These are phyloP conservation scores for Lentinula sp. DNA, from an alignment of 768 basidiomycete genomes.

Conservation along the genomic window DNA sequence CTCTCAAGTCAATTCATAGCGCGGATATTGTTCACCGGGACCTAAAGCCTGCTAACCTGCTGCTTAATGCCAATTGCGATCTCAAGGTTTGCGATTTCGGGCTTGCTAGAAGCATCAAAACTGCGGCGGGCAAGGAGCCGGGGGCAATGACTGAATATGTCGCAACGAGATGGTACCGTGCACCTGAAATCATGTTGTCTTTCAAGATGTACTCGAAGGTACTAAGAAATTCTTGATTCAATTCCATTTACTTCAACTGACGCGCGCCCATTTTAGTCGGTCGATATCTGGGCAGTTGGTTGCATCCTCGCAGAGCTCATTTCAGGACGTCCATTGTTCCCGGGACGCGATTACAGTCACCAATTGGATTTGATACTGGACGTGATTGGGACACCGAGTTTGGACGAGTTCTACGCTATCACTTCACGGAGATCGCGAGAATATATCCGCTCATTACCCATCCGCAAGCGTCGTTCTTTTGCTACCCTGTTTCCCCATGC, in stretches of 20 bases:
- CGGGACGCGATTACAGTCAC: constrained; percentile 82
- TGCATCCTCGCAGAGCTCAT: constrained; percentile 81
- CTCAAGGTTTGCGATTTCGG: constrained; percentile 90
- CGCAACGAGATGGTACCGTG: constrained; percentile 45
- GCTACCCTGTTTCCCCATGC: constrained; percentile 72
- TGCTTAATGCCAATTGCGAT: constrained; percentile 87
- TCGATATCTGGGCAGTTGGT: constrained; percentile 72
- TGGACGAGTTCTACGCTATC: constrained; percentile 90
- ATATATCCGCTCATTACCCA: constrained; percentile 82
- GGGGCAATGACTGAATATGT: constrained; percentile 82
- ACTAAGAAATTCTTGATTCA: neutral
- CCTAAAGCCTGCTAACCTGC: constrained; percentile 82
- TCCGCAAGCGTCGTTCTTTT: constrained; percentile 72
- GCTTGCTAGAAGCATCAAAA: constrained; percentile 62
- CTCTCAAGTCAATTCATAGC: constrained; percentile 84
- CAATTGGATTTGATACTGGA: constrained; percentile 87
- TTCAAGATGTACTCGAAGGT: constrained; percentile 87
- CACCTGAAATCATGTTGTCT: constrained; percentile 80
- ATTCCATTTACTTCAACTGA: constrained; percentile 8
- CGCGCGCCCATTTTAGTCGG: constrained; percentile 34
- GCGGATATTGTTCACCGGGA: constrained; percentile 78
- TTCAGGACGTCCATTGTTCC: constrained; percentile 78
- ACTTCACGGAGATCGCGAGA: constrained; percentile 80
- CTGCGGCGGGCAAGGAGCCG: constrained; percentile 52
- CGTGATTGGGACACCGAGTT: constrained; percentile 82